Base-by-base conservation (phyloP, 2,329 filamentous ascomycete species). In the Verruconis gallopava region DNA sequence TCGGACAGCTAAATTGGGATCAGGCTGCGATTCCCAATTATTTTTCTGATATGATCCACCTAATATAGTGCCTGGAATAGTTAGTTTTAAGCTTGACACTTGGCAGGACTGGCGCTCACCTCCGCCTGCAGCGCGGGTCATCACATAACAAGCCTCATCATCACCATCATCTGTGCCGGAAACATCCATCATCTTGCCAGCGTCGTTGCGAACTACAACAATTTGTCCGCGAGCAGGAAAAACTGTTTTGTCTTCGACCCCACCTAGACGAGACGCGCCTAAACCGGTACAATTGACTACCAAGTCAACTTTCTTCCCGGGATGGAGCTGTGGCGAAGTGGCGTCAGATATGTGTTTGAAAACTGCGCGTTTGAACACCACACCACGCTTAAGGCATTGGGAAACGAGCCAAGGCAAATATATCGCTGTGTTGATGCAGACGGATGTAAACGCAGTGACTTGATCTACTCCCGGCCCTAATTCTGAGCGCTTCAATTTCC, bases 361-460 rank as follows among this genome's bases (percentile, higher is more conserved):
- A 18, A 64, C 55, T 33, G 59, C 63, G 21, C 66, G 56, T 25
- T 59, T 61, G 46, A 69, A 65, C 1, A 75, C 66, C 4, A 83
- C 81, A 20, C 85, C 83, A 44, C 77, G 74, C 51, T 75, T 77
- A 20, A 82, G 69, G 57, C 85, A 93, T 62, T 91, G 79, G 1
- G 83, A 81, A 0, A 83, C 67, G 0, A 96, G 77, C 76, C 83
- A 95, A 3, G 84, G 77, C 2, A 95, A 75, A 62, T 95, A 96
- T 44, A 95, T 63, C 33, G 82, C 76, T 0, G 84, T 84, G 63
- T 96, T 95, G 58, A 95, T 89, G 63, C 88, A 95, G 32, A 94
- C 79, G 1, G 83, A 89, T 5, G 75, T 85, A 59, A 91, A 94
- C 42, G 72, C 68, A 39, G 76, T 82, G 18, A 77, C 86, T 6